Evolutionary conservation across 495 filamentous ascomycete genomes (phyloP).

Genomic region (Lichina pygmaea): DNA sequence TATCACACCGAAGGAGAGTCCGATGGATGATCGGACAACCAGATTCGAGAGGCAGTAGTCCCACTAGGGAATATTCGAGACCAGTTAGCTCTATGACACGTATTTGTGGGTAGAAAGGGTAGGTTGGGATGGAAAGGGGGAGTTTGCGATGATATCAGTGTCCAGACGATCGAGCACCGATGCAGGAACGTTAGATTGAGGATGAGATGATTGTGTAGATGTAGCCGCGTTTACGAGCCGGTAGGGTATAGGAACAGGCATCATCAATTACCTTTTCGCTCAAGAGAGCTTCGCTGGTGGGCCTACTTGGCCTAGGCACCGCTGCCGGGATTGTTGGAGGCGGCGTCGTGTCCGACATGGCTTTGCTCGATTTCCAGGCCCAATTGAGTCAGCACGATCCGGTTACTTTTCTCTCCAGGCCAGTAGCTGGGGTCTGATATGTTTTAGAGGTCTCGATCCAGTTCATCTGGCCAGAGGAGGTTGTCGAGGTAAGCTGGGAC

Average conservation of each 20-base stretch:
- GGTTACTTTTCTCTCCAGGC: too few relatives aligned
- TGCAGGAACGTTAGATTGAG: too few relatives aligned
- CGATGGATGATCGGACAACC: conserved; percentile 81
- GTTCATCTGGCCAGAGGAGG: too few relatives aligned
- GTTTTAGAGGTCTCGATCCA: too few relatives aligned
- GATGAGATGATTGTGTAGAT: too few relatives aligned
- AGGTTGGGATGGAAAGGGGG: background rate
- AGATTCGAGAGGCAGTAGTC: conserved; percentile 91
- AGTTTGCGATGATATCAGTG: too few relatives aligned
- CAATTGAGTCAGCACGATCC: too few relatives aligned
- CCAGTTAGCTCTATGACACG: too few relatives aligned
- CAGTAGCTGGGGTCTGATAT: too few relatives aligned
- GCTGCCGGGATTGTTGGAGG: background rate
- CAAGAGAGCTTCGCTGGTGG: conserved; percentile 76
- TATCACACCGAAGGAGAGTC: conserved; percentile 84
- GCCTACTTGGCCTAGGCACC: conserved; percentile 27
- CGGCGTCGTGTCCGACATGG: conserved; percentile 1
- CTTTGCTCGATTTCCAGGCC: background rate
- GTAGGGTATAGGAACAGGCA: background rate
- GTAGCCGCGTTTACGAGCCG: background rate
- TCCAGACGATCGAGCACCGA: too few relatives aligned
- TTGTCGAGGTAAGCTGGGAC: too few relatives aligned
- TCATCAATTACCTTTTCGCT: conserved; percentile 60
- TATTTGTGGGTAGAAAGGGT: background rate
- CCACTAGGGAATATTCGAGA: conserved; percentile 31